Conservation (phyloP, 1,284 basidiomycete species). For the Leccinum subatratum region DNA sequence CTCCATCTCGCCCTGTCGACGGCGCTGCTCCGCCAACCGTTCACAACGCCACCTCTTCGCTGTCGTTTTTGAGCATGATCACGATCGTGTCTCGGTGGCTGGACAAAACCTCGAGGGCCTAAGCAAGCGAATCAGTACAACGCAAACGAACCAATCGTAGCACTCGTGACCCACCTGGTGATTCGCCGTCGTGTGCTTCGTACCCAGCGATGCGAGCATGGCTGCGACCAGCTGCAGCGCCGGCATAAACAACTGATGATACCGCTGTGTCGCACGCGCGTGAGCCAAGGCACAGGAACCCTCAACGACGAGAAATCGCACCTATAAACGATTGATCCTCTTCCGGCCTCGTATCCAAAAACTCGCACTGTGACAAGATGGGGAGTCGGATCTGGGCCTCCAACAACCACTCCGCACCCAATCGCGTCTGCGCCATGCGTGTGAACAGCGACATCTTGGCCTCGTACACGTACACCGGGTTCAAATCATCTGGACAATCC, state of each 20-base stretch:
- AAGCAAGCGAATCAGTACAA: too few species aligned
- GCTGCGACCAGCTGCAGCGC: slow-evolving; percentile 75
- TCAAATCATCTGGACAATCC: slow-evolving; percentile 71
- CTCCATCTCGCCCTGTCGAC: slow-evolving; percentile 65
- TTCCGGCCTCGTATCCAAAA: slow-evolving; percentile 78
- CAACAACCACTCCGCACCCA: slow-evolving; percentile 40
- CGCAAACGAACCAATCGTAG: background rate
- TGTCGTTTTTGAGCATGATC: too few species aligned
- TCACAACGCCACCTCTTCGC: slow-evolving; percentile 33
- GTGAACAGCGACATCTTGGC: slow-evolving; percentile 87
- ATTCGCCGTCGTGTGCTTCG: slow-evolving; percentile 57
- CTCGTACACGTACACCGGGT: slow-evolving; percentile 92
- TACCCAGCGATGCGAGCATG: slow-evolving; percentile 64
- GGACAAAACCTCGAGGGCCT: too few species aligned
- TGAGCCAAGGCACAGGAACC: background rate
- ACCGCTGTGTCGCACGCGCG: slow-evolving; percentile 69
- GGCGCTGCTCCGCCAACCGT: slow-evolving; percentile 44
- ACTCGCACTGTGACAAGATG: slow-evolving; percentile 80
- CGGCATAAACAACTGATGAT: slow-evolving; percentile 84
- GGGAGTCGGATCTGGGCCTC: slow-evolving; percentile 78
- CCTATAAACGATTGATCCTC: slow-evolving; percentile 52
- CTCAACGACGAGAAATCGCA: background rate
- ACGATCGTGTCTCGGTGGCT: too few species aligned
- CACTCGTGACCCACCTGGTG: slow-evolving; percentile 50
- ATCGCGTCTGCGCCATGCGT: slow-evolving; percentile 60